Conservation (phyloP, 2,329 filamentous ascomycete genomes). For the Aureobasidium sp. region DNA sequence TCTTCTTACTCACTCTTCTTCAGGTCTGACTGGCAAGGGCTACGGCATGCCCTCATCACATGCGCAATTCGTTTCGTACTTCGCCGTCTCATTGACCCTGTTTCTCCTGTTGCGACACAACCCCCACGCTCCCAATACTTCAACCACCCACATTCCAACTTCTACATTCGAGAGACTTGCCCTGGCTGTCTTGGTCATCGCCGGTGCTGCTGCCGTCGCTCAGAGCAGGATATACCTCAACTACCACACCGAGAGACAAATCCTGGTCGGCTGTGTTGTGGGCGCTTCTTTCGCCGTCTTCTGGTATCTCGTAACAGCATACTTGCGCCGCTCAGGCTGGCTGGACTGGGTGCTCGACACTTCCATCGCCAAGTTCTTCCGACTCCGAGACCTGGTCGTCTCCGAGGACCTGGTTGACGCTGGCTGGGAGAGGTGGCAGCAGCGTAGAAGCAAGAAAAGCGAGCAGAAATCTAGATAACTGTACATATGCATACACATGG, state of each 20-base stretch:
- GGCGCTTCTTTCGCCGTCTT: slow-evolving; percentile 61
- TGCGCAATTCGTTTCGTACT: slow-evolving; percentile 89
- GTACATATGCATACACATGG: neutral
- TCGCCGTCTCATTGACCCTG: slow-evolving; percentile 72
- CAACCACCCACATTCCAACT: slow-evolving; percentile 46
- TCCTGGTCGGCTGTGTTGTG: slow-evolving; percentile 66
- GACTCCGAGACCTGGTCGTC: slow-evolving; percentile 75
- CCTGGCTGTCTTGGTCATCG: slow-evolving; percentile 37
- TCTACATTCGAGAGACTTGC: slow-evolving; percentile 52
- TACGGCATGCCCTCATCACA: slow-evolving; percentile 98
- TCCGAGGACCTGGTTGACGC: slow-evolving; percentile 84
- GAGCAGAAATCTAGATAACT: slow-evolving; percentile 12
- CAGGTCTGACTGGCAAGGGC: slow-evolving; percentile 73
- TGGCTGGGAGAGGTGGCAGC: slow-evolving; percentile 89
- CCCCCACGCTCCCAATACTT: slow-evolving; percentile 40
- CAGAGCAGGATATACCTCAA: slow-evolving; percentile 81
- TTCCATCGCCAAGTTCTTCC: slow-evolving; percentile 54
- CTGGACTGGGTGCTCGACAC: slow-evolving; percentile 64
- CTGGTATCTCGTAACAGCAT: slow-evolving; percentile 71
- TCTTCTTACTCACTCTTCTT: neutral
- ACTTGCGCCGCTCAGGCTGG: slow-evolving; percentile 58
- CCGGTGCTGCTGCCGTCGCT: slow-evolving; percentile 49
- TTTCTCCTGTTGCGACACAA: slow-evolving; percentile 78
- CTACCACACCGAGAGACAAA: slow-evolving; percentile 86
- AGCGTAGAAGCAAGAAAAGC: slow-evolving; percentile 32